Evolutionary conservation across 139 green algal species (phyloP).

Genomic region (Micromonas pusilla): DNA sequence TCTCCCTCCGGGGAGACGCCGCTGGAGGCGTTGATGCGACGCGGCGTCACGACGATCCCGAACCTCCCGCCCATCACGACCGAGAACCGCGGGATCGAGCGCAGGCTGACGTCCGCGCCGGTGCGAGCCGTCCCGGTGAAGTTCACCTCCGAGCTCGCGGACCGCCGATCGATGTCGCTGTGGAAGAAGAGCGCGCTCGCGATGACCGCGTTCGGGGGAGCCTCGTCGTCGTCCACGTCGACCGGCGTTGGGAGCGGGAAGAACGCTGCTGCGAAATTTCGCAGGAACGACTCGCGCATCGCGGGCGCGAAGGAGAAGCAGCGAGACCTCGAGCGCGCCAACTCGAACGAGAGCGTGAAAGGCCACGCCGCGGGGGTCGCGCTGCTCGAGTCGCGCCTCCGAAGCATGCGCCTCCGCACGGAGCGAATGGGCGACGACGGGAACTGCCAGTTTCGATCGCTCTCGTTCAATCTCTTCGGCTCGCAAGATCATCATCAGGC

Average conservation of each 20-base stretch:
- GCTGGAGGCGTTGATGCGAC: not conserved
- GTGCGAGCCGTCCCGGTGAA: not conserved
- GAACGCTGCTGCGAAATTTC: not conserved
- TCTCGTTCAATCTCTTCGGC: slow-evolving; percentile 74
- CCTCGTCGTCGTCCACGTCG: not conserved
- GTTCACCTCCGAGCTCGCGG: not conserved
- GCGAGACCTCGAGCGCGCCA: not conserved
- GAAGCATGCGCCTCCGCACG: slow-evolving; percentile 43
- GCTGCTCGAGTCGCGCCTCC: not conserved
- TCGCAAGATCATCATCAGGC: slow-evolving; percentile 43
- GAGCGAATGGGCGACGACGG: slow-evolving; percentile 56
- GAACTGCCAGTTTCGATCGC: slow-evolving; percentile 71
- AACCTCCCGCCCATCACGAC: too few relatives aligned
- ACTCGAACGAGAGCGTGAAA: not conserved
- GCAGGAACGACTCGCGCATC: not conserved
- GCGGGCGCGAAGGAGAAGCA: too few relatives aligned
- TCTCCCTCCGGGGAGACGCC: not conserved
- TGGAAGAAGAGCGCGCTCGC: too few relatives aligned
- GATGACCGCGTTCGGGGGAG: not conserved
- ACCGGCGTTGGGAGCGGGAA: not conserved
- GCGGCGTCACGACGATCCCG: not conserved
- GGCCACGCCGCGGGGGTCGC: not conserved
- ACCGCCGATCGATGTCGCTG: too few relatives aligned
- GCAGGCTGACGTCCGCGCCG: not conserved
- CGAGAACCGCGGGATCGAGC: not conserved